Base-by-base conservation (phyloP, 2,329 filamentous ascomycete species). In the Neurospora crassa region DNA sequence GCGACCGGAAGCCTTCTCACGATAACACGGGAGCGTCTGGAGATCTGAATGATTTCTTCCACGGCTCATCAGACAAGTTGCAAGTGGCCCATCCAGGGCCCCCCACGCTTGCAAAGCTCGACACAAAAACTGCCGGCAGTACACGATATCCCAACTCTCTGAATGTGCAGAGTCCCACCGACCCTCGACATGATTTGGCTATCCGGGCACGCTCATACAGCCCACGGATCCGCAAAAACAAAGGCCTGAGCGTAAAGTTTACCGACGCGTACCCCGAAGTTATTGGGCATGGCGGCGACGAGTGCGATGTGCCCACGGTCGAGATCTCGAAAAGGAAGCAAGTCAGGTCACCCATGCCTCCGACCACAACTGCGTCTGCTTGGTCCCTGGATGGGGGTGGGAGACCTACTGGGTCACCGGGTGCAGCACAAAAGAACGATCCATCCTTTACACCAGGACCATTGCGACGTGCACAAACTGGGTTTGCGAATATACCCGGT, bases 241-340 rank as follows among this genome's bases (percentile, higher is more conserved):
- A 92, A 80, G 91, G 91, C 11, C 83, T 96, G 73, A 83, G 83
- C 5, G 94, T 97, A 43, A 88, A 85, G 71, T 97, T 97, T 77
- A 87, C 86, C 69, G 89, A 92, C 75, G 86, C 86, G 11, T 84
- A 86, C 70, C 94, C 94, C 7, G 91, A 93, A 67, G 81, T 97
- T 73, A 97, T 98, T 77, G 95, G 95, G 67, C 91, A 95, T 80
- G 95, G 95, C 71, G 95, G 95, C 42, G 95, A 97, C 77, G 94
- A 97, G 79, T 91, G 91, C 70, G 89, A 92, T 70, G 83, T 87
- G 10, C 92, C 92, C 1, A 87, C 90, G 1, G 83, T 89, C 24
- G 91, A 96, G 78, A 90, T 97, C 70, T 90, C 89, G 5, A 85
- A 84, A 78, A 83, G 82, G 73, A 90, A 86, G 79, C 83, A 79